Evolutionary conservation across 768 basidiomycete species (phyloP), one percentile per base, ranked within the genome.

Genomic region (Lentinula aciculospora): DNA sequence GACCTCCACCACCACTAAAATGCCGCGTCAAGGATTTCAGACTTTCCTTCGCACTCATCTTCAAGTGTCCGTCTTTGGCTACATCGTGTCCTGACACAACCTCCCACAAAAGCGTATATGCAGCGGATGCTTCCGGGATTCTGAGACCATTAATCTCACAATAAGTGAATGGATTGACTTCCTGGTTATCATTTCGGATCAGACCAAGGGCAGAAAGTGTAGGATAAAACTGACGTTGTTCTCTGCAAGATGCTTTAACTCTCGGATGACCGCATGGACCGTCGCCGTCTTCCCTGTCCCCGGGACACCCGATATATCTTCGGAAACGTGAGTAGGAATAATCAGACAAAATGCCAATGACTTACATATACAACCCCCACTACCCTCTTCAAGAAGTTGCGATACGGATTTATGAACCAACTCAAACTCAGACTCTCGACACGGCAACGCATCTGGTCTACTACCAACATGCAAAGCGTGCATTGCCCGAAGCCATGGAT

Each of bases 201-300:
- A 17, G 55, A 23, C 56, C 51, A 15, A 53, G 17, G 15, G 0
- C 45, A 1, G 13, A 47, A 32, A 17, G 17, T 40, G 56, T 21
- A 31, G 54, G 29, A n/a, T 61, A 28, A 21, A 15, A 19, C 25
- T 10, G 10, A 74, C 85, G 28, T 83, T 85, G 56, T 83, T 78
- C 67, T 89, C 81, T 1, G 94, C 94, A 84, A 95, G 91, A 37
- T 86, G 79, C 66, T 92, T 94, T 10, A 98, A 77, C 67, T 96
- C 92, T 36, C 91, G 81, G 31, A 98, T 83, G 25, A 97, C 88
- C 0, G 89, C 90, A 64, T 98, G 95, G 0, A 98, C 94, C 0
- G 97, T 98, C 0, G 97, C 97, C 0, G 97, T 99, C 73, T 98
- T 99, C 8, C 97, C 96, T 2, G 96, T 98, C 6, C 97, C 96